phyloP scores from a whole-genome alignment of 2,329 filamentous ascomycete species.

The Venturia carpophila region DNA sequence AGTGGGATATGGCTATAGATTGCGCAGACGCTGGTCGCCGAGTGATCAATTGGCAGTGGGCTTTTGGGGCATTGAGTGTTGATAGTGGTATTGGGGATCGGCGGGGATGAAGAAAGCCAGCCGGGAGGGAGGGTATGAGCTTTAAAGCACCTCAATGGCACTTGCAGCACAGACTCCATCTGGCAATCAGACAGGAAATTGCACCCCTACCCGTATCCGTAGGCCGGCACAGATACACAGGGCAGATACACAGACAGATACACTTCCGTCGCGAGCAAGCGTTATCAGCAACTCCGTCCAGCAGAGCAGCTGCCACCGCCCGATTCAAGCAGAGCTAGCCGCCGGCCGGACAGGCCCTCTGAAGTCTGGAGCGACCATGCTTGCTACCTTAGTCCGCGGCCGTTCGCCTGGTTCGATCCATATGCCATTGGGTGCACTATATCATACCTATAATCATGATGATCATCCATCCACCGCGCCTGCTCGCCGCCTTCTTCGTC shows the following conservation, averaged over 20 bases:
- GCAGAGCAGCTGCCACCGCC: background rate
- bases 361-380: too few species aligned
- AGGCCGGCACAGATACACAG: conserved; percentile 3
- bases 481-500: background rate
- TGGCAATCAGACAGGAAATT: conserved; percentile 8
- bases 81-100: conserved; percentile 9
- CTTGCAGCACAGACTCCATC: background rate
- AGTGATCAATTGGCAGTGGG: background rate
- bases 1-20: background rate
- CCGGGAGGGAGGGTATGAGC: background rate
- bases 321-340: background rate
- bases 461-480: too few species aligned
- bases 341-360: too few species aligned
- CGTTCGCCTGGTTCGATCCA: too few species aligned
- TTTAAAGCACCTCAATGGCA: background rate
- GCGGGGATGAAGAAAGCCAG: background rate
- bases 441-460: too few species aligned
- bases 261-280: background rate
- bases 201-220: background rate
- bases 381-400: too few species aligned
- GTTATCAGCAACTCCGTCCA: background rate
- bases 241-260: background rate
- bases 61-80: background rate
- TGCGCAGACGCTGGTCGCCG: background rate
- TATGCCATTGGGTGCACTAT: too few species aligned